A percentile compares a stretch with the other conserved stretches of the same genome.
phyloP scores from a whole-genome alignment of 345 rosid species.

The Gossypium thurberi region DNA sequence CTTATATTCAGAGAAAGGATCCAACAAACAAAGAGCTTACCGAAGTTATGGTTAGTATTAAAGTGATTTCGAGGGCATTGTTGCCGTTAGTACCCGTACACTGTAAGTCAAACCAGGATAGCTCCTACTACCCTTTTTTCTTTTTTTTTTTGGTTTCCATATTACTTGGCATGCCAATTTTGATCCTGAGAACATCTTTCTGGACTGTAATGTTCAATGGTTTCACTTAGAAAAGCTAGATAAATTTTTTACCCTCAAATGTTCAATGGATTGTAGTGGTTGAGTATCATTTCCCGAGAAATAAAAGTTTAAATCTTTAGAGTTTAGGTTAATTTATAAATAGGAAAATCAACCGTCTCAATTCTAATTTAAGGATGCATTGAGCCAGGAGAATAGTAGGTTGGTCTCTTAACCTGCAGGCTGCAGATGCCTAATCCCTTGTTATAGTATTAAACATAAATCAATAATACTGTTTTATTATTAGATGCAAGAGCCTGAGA shows the following conservation, averaged over 20 bases:
- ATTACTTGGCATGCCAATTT: slow-evolving; percentile 9
- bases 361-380: no score
- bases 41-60: slow-evolving; percentile 7
- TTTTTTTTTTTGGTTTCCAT: no score
- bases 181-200: not conserved
- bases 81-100: not conserved
- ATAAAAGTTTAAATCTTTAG: not conserved
- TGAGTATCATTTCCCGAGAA: no score
- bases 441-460: not conserved
- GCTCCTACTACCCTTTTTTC: not conserved
- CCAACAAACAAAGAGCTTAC: slow-evolving; percentile 23
- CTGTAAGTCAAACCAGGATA: not conserved
- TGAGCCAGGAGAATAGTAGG: no score
- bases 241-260: not conserved
- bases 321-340: not conserved
- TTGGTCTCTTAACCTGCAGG: no score
- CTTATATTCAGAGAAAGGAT: slow-evolving; percentile 33
- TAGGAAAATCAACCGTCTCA: no score
- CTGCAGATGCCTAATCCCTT: no score
- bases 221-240: slow-evolving; percentile 1
- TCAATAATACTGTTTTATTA: no score
- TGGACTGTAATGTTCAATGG: not conserved
- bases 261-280: not conserved
- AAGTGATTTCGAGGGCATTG: not conserved
- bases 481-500: not conserved